These are phyloP conservation scores for Ilyonectria mors-panacis DNA, from an alignment of 2,329 filamentous ascomycete species.

Conservation along the genomic window DNA sequence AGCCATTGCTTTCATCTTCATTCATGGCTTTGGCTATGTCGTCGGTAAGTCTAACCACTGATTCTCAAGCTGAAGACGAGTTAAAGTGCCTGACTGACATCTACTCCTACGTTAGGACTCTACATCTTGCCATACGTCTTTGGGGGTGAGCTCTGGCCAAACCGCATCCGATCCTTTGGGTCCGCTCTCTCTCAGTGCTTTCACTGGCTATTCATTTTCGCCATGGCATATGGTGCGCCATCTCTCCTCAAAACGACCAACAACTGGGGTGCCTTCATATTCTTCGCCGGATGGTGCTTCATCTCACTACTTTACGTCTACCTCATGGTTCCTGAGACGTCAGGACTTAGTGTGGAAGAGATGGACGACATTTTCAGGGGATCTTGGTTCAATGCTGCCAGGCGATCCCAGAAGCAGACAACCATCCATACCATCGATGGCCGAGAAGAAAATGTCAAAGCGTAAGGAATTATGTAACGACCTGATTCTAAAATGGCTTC, in stretches of 20 bases:
- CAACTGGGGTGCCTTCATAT: conserved; percentile 58
- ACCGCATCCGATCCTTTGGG: conserved; percentile 61
- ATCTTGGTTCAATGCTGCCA: conserved; percentile 43
- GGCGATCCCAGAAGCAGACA: too few relatives aligned
- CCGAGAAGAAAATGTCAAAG: not conserved
- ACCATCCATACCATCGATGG: not conserved
- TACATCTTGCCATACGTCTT: conserved; percentile 61
- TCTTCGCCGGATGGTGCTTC: conserved; percentile 58
- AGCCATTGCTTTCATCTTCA: conserved; percentile 60
- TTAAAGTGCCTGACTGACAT: not conserved
- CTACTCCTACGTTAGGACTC: conserved; percentile 37
- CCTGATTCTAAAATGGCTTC: too few relatives aligned
- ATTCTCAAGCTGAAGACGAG: not conserved
- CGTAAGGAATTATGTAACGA: not conserved
- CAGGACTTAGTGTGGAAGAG: conserved; percentile 56
- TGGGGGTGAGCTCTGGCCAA: conserved; percentile 61
- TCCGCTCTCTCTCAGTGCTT: conserved; percentile 46
- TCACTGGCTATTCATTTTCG: conserved; percentile 58
- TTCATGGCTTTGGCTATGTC: conserved; percentile 63
- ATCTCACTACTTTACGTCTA: conserved; percentile 56
- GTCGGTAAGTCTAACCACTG: conserved; percentile 39
- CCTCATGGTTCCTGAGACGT: conserved; percentile 57
- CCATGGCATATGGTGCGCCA: conserved; percentile 53
- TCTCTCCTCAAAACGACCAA: conserved; percentile 52
- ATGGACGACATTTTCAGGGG: conserved; percentile 55